Evolutionary conservation across 2,329 filamentous ascomycete genomes (phyloP), one percentile per base, ranked within the genome.

Genomic region (Ophiocordyceps camponoti-rufipedis): DNA sequence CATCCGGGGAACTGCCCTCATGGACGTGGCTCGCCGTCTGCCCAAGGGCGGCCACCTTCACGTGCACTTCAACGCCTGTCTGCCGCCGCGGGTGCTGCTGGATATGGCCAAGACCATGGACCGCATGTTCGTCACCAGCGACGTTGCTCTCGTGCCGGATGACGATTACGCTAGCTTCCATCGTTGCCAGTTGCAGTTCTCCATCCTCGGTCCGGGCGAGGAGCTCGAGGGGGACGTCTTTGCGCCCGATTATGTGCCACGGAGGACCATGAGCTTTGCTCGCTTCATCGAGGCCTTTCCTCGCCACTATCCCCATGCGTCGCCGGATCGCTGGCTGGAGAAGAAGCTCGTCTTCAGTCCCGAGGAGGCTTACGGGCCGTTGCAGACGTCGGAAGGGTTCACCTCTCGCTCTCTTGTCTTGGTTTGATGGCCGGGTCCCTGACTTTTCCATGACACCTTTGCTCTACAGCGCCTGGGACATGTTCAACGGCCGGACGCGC

Each of bases 41-140:
- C 82, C 82, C 40, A 87, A 87, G 58, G 82, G 81, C 2, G 72
- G 72, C 0, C 78, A 86, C 55, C 65, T 86, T 23, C 82, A 87
- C 58, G 72, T 85, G 23, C 82, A 87, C 58, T 86, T 84, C 66
- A 87, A 86, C 56, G 72, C 82, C n/a, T 83, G 81, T 48, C 64
- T 86, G 5, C 64, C 68, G 13, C 79, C 81, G 10, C 58, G 65
- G 2, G 68, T 77, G 5, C 64, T 86, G 18, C 65, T 86, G 12
- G 60, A 64, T 23, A 65, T 66, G 51, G 74, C 65, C 51, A 72
- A 66, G 64, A 65, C 49, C 5, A 75, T 79, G 66, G 55, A 70
- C 1, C 72, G 71, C 51, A 85, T 87, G 78, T 84, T 76, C 55
- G 78, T 86, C 52, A 75, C 72, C 47, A 83, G 78, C 60, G 50